Evolutionary conservation across 306 rosid genomes (phyloP).

Genomic region (Begonia loranthoides): DNA sequence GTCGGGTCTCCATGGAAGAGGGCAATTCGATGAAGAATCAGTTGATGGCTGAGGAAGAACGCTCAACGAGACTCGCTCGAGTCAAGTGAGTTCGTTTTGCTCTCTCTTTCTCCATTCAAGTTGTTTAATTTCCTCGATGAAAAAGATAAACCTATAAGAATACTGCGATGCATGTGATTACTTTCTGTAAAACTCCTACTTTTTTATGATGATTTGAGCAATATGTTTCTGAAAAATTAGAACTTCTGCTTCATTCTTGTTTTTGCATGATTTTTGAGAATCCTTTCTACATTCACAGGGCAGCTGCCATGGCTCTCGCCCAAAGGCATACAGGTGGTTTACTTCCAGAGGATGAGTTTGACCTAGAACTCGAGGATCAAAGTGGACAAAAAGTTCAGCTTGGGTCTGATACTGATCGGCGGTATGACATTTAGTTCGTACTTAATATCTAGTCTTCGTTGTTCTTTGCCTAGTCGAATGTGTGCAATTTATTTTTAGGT

Average conservation of each 20-base stretch:
- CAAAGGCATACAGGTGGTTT: conserved; percentile 69
- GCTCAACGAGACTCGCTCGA: conserved; percentile 46
- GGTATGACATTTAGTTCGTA: conserved; percentile 24
- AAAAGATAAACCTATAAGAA: too few relatives aligned
- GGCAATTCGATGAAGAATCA: conserved; percentile 28
- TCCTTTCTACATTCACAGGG: conserved; percentile 28
- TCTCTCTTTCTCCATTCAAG: background rate
- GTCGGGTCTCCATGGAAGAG: conserved; percentile 31
- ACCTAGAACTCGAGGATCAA: conserved; percentile 82
- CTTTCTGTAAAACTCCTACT: too few relatives aligned
- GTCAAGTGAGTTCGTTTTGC: conserved; percentile 34
- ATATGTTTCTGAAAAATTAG: too few relatives aligned
- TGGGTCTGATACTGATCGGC: conserved; percentile 71
- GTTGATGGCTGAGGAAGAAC: conserved; percentile 72
- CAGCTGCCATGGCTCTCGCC: conserved; percentile 56
- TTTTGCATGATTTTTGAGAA: conserved; percentile 8
- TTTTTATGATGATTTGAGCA: too few relatives aligned
- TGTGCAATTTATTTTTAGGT: background rate
- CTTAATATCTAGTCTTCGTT: conserved; percentile 9
- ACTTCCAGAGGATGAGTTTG: conserved; percentile 64
- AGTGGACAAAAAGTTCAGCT: conserved; percentile 64
- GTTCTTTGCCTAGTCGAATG: background rate
- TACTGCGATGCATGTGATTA: too few relatives aligned
- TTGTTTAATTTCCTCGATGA: background rate
- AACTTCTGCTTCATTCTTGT: conserved; percentile 2